Base-by-base conservation (phyloP, 805 yeast genomes). In the Saturnispora ahearnii region DNA sequence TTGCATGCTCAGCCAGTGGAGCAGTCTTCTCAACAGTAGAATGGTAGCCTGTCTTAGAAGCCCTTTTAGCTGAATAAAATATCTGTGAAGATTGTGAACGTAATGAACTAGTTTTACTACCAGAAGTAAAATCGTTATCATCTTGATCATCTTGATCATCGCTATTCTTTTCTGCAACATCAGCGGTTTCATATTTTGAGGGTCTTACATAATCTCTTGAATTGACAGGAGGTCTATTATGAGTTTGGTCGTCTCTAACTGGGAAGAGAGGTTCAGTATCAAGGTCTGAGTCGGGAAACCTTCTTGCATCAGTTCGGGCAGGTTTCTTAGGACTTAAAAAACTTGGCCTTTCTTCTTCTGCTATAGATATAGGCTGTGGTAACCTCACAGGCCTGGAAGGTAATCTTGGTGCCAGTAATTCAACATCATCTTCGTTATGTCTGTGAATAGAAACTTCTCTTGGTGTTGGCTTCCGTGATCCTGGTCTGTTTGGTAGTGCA, bases 1-100 rank as follows among this genome's bases (percentile, higher is more conserved):
- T 45, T 22, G 55, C 53, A 18, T 53, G 51, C 21, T 46, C 42
- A 7, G 55, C 50, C n/a, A 42, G 45, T 6, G 57, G 55, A 3
- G 46, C 41, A 0, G 57, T 50, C 22, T 45, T 53, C 33, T 51
- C 56, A n/a, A 40, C 47, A 5, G 52, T 55, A 5, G 42, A 24
- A 22, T 47, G n/a, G 13, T 38, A 51, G 26, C 57, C 55, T 7
- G 48, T 44, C 21, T 47, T 54, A 15, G 50, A 49, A 29, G 49
- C 49, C 22, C 41, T 36, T 34, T 48, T 53, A 15, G 55, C 56
- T 28, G 34, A 36, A 18, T 29, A 44, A 7, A 51, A 38, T 3
- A 54, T 34, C 12, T 45, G 48, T 4, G 57, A 47, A 3, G 57
- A 42, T 11, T 44, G 37, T 10, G 51, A 45, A 13, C 32, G 41